phyloP scores from a whole-genome alignment of 2,329 filamentous ascomycete genomes.

The Pyricularia pennisetigena region DNA sequence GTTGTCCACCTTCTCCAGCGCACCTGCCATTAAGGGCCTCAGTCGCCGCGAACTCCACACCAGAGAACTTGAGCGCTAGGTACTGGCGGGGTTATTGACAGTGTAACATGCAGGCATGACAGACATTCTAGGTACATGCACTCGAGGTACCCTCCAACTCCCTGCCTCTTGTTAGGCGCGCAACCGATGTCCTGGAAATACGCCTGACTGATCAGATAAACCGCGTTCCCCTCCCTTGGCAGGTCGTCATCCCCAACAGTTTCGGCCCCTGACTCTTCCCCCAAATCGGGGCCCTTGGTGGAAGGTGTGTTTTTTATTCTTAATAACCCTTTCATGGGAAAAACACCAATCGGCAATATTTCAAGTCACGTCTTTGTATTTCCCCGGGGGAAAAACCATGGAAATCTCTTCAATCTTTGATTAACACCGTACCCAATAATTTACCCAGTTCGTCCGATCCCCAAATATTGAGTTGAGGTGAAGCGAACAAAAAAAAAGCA shows the following conservation, averaged over 20 bases:
- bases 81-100: not conserved
- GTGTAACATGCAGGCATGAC: not conserved
- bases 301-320: not conserved
- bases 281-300: not conserved
- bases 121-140: not conserved
- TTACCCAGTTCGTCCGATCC: not conserved
- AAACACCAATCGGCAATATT: not conserved
- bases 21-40: not conserved
- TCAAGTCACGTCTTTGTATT: not conserved
- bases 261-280: not conserved
- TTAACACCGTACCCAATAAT: not conserved
- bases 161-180: not conserved
- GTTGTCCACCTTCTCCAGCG: not conserved
- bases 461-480: not conserved
- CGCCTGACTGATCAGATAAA: not conserved
- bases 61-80: not conserved
- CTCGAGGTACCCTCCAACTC: not conserved
- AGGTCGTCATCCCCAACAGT: conserved; percentile 1
- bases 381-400: not conserved
- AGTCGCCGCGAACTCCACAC: not conserved
- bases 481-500: not conserved
- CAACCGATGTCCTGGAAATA: not conserved
- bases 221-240: not conserved
- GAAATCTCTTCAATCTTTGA: not conserved
- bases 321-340: not conserved